Evolutionary conservation across 2,329 filamentous ascomycete species (phyloP).

Genomic region (Arthroderma uncinatum): DNA sequence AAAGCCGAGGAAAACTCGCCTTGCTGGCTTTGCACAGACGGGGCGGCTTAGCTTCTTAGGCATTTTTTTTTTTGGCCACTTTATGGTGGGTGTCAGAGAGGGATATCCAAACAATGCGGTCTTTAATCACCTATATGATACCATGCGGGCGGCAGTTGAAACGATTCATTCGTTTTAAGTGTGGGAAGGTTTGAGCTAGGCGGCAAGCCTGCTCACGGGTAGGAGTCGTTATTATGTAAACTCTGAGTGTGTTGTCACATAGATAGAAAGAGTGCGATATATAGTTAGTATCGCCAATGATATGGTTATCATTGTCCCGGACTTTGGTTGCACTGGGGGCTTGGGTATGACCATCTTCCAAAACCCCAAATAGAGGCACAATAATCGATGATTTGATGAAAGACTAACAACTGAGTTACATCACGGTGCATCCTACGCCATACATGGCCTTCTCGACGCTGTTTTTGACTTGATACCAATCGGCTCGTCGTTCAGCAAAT

Average conservation of each 20-base stretch:
- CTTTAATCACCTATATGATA: background rate
- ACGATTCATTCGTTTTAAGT: too few species aligned
- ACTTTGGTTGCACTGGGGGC: too few species aligned
- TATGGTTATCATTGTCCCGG: too few species aligned
- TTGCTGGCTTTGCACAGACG: background rate
- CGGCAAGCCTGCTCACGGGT: too few species aligned
- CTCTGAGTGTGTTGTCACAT: too few species aligned
- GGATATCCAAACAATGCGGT: background rate
- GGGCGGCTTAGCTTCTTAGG: background rate
- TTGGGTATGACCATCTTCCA: background rate
- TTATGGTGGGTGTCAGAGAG: background rate
- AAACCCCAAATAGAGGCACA: background rate
- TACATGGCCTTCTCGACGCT: conserved; percentile 96
- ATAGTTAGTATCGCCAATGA: too few species aligned
- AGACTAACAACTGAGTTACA: conserved; percentile 45
- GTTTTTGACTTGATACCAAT: conserved; percentile 84
- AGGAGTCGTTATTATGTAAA: too few species aligned
- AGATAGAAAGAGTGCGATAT: too few species aligned
- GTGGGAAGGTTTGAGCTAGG: too few species aligned
- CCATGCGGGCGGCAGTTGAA: background rate
- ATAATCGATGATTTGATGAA: background rate
- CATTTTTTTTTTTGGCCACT: background rate
- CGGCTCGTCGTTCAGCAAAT: conserved; percentile 83
- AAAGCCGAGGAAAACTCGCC: background rate
- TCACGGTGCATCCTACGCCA: conserved; percentile 74